A percentile compares a stretch with the other conserved stretches of the same genome.
Evolutionary conservation across 2,329 filamentous ascomycete genomes (phyloP).

Genomic region (Atkinsonella hypoxylon): DNA sequence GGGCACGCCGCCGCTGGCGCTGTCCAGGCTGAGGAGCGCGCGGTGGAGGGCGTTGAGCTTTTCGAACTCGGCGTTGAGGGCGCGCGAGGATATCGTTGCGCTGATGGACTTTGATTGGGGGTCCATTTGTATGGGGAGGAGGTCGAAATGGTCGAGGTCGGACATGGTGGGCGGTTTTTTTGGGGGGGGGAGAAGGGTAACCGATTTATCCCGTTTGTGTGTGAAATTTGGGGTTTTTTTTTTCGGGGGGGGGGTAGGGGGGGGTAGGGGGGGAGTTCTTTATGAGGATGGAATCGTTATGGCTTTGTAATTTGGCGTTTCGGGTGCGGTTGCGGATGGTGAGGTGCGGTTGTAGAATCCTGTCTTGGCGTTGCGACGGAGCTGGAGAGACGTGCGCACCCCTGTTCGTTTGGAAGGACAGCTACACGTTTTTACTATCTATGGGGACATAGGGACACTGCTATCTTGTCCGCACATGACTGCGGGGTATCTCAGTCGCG

Average conservation of each 20-base stretch:
- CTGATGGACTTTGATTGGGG: constrained; percentile 66
- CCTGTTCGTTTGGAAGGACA: constrained; percentile 2
- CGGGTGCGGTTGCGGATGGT: neutral
- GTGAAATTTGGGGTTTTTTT: too few relatives aligned
- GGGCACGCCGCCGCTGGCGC: constrained; percentile 52
- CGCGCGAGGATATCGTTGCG: constrained; percentile 31
- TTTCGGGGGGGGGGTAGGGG: too few relatives aligned
- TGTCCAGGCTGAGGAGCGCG: constrained; percentile 45
- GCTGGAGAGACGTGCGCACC: neutral
- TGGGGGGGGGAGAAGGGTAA: too few relatives aligned
- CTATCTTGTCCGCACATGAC: constrained; percentile 29
- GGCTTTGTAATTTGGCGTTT: neutral
- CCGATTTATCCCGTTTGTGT: too few relatives aligned
- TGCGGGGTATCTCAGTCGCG: too few relatives aligned
- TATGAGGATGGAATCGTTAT: too few relatives aligned
- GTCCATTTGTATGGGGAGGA: constrained; percentile 73
- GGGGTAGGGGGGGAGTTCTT: too few relatives aligned
- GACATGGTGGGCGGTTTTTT: too few relatives aligned
- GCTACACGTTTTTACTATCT: neutral
- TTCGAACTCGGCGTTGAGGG: constrained; percentile 52
- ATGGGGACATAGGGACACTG: neutral
- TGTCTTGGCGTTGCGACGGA: neutral
- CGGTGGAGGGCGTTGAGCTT: constrained; percentile 72
- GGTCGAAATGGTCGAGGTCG: constrained; percentile 63
- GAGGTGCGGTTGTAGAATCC: neutral